Percentiles rank a stretch among this genome's conserved stretches.
Evolutionary conservation across 192 early-diverging fungal genomes (phyloP).

Genomic region (Oehlia diaphana): DNA sequence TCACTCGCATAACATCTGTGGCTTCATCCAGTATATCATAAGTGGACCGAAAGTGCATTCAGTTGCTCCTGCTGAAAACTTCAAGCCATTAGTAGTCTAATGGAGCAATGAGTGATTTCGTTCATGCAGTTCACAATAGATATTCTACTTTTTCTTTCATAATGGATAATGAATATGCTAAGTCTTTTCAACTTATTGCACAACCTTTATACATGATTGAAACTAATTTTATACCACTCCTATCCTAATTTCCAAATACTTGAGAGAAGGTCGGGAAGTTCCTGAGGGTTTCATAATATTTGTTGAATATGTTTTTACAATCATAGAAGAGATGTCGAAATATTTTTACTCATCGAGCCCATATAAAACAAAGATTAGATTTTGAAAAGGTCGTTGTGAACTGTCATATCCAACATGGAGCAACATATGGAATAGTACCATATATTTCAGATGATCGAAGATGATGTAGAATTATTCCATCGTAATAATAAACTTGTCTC

Average conservation of each 20-base stretch:
- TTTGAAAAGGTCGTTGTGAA: too few relatives aligned
- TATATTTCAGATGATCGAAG: constrained; percentile 4
- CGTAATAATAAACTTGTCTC: constrained; percentile 18
- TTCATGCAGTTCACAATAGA: not conserved
- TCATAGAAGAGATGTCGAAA: not conserved
- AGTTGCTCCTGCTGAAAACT: constrained; percentile 31
- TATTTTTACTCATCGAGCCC: too few relatives aligned
- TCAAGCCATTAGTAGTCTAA: constrained; percentile 30
- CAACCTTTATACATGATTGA: constrained; percentile 29
- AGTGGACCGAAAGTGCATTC: constrained; percentile 19
- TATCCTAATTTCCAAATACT: constrained; percentile 4
- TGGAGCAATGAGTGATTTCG: constrained; percentile 25
- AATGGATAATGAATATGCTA: constrained; percentile 16
- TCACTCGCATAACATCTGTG: constrained; percentile 10
- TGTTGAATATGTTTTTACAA: constrained; percentile 6
- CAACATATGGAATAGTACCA: too few relatives aligned
- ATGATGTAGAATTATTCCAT: constrained; percentile 24
- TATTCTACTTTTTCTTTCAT: constrained; percentile 7
- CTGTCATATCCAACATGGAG: too few relatives aligned
- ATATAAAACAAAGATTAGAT: too few relatives aligned
- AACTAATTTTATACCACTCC: constrained; percentile 14
- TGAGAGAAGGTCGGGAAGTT: constrained; percentile 21
- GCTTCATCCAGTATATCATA: constrained; percentile 8
- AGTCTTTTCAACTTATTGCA: constrained; percentile 24
- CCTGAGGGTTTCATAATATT: not conserved